These are phyloP conservation scores for Omphalea diandra DNA, from an alignment of 441 rosid genomes.

Conservation along the genomic window DNA sequence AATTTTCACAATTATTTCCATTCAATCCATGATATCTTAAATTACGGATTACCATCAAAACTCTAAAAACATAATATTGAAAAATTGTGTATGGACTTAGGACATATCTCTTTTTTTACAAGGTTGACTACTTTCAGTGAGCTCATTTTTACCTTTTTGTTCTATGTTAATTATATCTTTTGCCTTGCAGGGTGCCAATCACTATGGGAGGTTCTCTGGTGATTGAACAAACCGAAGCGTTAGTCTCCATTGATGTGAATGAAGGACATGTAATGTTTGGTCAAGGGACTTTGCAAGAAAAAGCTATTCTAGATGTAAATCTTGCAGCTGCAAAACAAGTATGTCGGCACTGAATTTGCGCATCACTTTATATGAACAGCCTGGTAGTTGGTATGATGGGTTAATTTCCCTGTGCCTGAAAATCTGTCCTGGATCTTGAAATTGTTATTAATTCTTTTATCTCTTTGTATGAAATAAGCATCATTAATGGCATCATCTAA, in stretches of 20 bases:
- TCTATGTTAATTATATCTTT: constrained; percentile 24
- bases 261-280: constrained; percentile 98
- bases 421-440: not conserved
- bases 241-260: constrained; percentile 96
- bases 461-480: not conserved
- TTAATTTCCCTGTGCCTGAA: not conserved
- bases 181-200: constrained; percentile 68
- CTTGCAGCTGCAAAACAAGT: constrained; percentile 94
- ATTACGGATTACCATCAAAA: not conserved
- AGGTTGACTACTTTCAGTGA: not conserved
- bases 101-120: not conserved
- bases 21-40: not conserved
- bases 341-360: constrained; percentile 25
- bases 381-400: not conserved
- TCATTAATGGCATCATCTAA: not conserved
- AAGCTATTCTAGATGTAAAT: constrained; percentile 88
- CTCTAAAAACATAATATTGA: not conserved
- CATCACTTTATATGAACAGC: constrained; percentile 13
- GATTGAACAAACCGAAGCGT: constrained; percentile 98
- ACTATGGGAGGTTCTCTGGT: constrained; percentile 91
- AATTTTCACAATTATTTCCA: not conserved
- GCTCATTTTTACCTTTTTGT: constrained; percentile 4
- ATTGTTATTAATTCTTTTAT: not conserved
- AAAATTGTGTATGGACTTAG: not conserved
- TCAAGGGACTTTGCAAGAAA: constrained; percentile 84